These are phyloP conservation scores for Microdochium bolleyi DNA, from an alignment of 2,329 filamentous ascomycete species.

Conservation along the genomic window DNA sequence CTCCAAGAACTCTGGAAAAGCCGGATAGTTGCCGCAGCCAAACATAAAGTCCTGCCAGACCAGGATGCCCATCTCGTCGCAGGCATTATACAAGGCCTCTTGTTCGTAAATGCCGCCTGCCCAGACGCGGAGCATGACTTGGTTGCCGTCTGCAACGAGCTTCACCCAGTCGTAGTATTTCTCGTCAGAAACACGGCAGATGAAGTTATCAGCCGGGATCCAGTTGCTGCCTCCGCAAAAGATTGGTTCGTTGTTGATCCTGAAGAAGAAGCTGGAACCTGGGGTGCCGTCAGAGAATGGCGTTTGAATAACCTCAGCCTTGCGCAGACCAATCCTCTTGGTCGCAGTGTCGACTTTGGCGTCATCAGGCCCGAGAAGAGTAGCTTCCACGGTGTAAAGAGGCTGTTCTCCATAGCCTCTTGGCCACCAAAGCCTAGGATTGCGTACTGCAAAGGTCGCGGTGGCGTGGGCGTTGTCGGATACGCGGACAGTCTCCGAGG, in stretches of 20 bases:
- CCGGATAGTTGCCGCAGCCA: constrained; percentile 60
- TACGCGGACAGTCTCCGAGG: constrained; percentile 29
- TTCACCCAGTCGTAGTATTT: constrained; percentile 68
- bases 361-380: constrained; percentile 28
- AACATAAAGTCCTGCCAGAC: constrained; percentile 75
- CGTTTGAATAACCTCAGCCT: constrained; percentile 48
- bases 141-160: constrained; percentile 68
- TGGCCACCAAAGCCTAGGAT: constrained; percentile 71
- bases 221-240: constrained; percentile 78
- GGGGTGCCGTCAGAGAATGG: constrained; percentile 49
- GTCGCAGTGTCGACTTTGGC: constrained; percentile 42
- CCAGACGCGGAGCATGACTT: constrained; percentile 78
- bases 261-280: constrained; percentile 72
- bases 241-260: constrained; percentile 66
- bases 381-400: constrained; percentile 61
- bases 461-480: constrained; percentile 24
- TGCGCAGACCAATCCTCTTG: constrained; percentile 63
- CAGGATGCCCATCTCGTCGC: constrained; percentile 62
- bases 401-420: constrained; percentile 69
- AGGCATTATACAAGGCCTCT: constrained; percentile 61
- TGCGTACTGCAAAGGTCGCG: constrained; percentile 44
- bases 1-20: constrained; percentile 49
- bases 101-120: constrained; percentile 66
- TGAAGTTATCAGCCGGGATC: constrained; percentile 78
- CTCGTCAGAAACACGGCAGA: constrained; percentile 58